These are phyloP conservation scores for Phytomonas sp. DNA, from an alignment of 208 protist species.

Conservation along the genomic window DNA sequence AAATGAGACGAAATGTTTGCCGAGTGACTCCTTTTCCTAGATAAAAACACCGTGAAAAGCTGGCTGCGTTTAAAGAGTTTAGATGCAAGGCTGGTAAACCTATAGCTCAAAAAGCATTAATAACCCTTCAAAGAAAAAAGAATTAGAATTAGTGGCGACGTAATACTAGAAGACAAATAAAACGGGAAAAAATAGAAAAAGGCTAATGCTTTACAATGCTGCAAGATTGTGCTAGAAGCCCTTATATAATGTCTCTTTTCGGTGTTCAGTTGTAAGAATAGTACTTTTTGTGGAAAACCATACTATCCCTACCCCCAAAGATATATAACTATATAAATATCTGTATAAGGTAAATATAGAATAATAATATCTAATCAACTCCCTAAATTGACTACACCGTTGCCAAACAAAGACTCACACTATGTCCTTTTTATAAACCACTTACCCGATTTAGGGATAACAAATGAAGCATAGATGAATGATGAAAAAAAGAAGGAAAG, in stretches of 20 bases:
- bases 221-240: background rate
- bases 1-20: background rate
- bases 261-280: background rate
- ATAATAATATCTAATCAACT: background rate
- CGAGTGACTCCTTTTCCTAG: background rate
- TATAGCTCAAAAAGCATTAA: constrained; percentile 9
- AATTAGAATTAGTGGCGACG: background rate
- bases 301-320: background rate
- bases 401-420: background rate
- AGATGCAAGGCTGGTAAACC: background rate
- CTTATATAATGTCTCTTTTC: background rate
- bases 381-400: background rate
- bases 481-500: constrained; percentile 3
- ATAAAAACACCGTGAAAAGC: background rate
- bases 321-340: constrained; percentile 10
- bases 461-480: constrained; percentile 1
- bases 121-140: background rate
- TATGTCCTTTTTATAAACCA: background rate
- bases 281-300: background rate
- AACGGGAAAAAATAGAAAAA: constrained; percentile 13
- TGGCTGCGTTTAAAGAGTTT: background rate
- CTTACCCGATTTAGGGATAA: background rate
- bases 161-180: constrained; percentile 16
- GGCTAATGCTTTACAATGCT: background rate
- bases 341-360: background rate